Percentiles rank a stretch among this genome's conserved stretches.
phyloP scores from a whole-genome alignment of 805 yeast genomes.

The Starmerella lactis-condensi region DNA sequence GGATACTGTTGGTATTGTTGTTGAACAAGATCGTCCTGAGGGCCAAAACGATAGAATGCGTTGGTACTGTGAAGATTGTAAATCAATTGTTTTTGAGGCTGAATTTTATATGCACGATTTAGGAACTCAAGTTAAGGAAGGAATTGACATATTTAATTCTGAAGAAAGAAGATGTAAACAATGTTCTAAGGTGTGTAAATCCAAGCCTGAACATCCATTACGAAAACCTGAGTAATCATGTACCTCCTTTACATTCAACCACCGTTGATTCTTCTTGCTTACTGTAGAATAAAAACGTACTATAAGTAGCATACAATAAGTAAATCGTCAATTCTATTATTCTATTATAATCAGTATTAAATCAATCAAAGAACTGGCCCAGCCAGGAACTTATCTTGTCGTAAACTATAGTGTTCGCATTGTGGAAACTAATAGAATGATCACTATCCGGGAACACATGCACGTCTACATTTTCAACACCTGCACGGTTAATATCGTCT shows the following conservation, averaged over 20 bases:
- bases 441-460: slow-evolving; percentile 86
- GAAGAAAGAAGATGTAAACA: slow-evolving; percentile 50
- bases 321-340: too few relatives aligned
- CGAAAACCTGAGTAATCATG: slow-evolving; percentile 12
- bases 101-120: slow-evolving; percentile 61
- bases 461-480: slow-evolving; percentile 76
- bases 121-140: slow-evolving; percentile 79
- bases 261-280: too few relatives aligned
- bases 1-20: slow-evolving; percentile 73
- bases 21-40: slow-evolving; percentile 77
- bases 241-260: too few relatives aligned
- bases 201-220: slow-evolving; percentile 14
- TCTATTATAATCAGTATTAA: too few relatives aligned
- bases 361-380: too few relatives aligned
- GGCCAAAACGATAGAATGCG: slow-evolving; percentile 54
- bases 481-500: slow-evolving; percentile 52
- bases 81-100: slow-evolving; percentile 43
- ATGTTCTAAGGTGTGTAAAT: slow-evolving; percentile 39
- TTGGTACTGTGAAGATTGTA: slow-evolving; percentile 73
- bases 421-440: slow-evolving; percentile 63
- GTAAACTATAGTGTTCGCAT: slow-evolving; percentile 56
- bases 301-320: too few relatives aligned
- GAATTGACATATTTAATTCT: slow-evolving; percentile 47
- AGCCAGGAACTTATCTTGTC: slow-evolving; percentile 57
- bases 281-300: too few relatives aligned